These are phyloP conservation scores for Entomortierella beljakovae DNA, from an alignment of 192 early-diverging fungal genomes.

Conservation along the genomic window DNA sequence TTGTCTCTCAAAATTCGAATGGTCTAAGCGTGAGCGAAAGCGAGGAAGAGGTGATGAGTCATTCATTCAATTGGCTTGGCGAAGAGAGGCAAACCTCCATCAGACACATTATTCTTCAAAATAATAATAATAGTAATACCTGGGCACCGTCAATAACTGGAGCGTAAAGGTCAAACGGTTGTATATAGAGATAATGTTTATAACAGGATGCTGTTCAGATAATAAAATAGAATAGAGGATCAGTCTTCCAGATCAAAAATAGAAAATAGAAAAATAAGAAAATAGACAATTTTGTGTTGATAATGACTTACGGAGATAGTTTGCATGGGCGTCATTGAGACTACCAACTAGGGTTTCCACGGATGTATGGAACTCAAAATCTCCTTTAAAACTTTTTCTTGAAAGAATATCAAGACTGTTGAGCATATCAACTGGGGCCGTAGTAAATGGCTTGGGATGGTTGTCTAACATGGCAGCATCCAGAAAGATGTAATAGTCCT, in stretches of 20 bases:
- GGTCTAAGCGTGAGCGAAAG: conserved; percentile 7
- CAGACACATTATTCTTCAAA: no score
- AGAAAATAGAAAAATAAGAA: no score
- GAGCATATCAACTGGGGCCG: conserved; percentile 28
- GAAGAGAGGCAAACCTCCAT: no score
- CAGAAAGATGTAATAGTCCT: conserved; percentile 48
- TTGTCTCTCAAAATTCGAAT: conserved; percentile 23
- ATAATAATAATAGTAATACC: conserved; percentile 20
- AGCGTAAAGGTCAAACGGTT: conserved; percentile 45
- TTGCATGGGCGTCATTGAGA: conserved; percentile 46
- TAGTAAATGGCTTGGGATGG: conserved; percentile 40
- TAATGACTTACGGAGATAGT: conserved; percentile 32
- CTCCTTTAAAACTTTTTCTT: conserved; percentile 4
- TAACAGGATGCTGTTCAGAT: conserved; percentile 28
- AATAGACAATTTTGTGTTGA: no score
- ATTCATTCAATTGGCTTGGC: no score
- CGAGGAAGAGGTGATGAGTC: background rate
- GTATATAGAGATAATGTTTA: conserved; percentile 31
- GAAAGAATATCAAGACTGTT: conserved; percentile 18
- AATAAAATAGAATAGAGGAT: conserved; percentile 9
- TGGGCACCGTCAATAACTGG: conserved; percentile 32
- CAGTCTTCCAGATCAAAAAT: no score
- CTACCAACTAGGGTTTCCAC: conserved; percentile 23
- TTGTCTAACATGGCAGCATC: conserved; percentile 23
- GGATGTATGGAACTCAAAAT: conserved; percentile 34